phyloP scores from a whole-genome alignment of 805 yeast species.

The Lipomyces yamadae region DNA sequence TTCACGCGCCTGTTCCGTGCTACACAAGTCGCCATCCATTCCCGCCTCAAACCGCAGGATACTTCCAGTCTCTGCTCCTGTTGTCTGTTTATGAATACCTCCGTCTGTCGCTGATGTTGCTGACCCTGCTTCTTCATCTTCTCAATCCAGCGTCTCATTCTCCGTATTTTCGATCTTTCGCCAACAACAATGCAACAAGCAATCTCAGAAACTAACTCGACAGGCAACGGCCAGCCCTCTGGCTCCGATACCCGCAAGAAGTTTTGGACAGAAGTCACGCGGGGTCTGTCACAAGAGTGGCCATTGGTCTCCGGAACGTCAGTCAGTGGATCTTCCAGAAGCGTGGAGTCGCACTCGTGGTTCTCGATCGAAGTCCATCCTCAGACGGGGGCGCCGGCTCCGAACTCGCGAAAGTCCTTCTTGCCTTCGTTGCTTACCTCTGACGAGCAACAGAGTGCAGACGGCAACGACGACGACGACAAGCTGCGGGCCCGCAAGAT shows the following conservation, averaged over 20 bases:
- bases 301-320: background rate
- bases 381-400: background rate
- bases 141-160: no score
- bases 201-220: no score
- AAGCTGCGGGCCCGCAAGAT: background rate
- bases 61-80: no score
- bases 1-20: no score
- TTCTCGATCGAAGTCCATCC: background rate
- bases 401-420: background rate
- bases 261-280: background rate
- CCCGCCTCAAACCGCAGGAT: no score
- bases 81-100: no score
- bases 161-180: no score
- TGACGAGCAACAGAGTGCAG: background rate
- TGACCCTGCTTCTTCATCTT: no score
- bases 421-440: background rate
- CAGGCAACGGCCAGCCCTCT: background rate
- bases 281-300: background rate
- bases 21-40: no score
- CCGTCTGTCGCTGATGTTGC: no score
- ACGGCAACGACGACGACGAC: background rate
- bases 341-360: background rate
- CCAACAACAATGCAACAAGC: no score
- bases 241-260: background rate
- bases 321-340: background rate